A percentile compares a stretch with the other conserved stretches of the same genome.
These are phyloP conservation scores for Tetrapisispora fleetii DNA, from an alignment of 805 yeast genomes.

Conservation along the genomic window DNA sequence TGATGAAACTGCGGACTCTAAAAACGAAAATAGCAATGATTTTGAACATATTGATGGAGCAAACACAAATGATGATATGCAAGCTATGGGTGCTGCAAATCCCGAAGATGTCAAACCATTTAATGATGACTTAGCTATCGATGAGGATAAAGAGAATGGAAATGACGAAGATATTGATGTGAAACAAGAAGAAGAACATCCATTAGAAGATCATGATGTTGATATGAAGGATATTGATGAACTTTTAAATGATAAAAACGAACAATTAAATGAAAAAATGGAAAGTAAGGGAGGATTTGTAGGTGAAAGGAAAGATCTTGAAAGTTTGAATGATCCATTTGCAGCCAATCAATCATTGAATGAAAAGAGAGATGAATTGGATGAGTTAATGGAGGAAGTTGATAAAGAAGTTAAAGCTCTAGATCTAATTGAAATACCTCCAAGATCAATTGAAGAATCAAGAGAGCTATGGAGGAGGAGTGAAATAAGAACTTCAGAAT, in stretches of 20 bases:
- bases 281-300: conserved; percentile 38
- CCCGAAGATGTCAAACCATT: conserved; percentile 68
- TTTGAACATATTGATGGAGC: conserved; percentile 78
- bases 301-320: conserved; percentile 35
- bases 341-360: conserved; percentile 37
- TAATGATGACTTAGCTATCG: conserved; percentile 74
- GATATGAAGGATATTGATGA: conserved; percentile 22
- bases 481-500: conserved; percentile 76
- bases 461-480: conserved; percentile 72
- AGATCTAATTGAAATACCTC: conserved; percentile 29
- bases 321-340: conserved; percentile 13
- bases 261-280: conserved; percentile 23
- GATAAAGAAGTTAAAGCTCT: conserved; percentile 27
- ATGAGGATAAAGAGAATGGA: conserved; percentile 44
- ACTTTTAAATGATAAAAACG: conserved; percentile 12
- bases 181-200: conserved; percentile 27
- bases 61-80: conserved; percentile 69
- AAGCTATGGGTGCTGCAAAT: conserved; percentile 86
- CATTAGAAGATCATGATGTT: conserved; percentile 22
- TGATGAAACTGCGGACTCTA: conserved; percentile 36
- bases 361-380: conserved; percentile 20
- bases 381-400: conserved; percentile 26
- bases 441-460: conserved; percentile 53
- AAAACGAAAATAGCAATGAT: conserved; percentile 68
- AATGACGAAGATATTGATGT: conserved; percentile 24